Base-by-base conservation (phyloP, 306 rosid genomes). In the Vigna nakashimae region DNA sequence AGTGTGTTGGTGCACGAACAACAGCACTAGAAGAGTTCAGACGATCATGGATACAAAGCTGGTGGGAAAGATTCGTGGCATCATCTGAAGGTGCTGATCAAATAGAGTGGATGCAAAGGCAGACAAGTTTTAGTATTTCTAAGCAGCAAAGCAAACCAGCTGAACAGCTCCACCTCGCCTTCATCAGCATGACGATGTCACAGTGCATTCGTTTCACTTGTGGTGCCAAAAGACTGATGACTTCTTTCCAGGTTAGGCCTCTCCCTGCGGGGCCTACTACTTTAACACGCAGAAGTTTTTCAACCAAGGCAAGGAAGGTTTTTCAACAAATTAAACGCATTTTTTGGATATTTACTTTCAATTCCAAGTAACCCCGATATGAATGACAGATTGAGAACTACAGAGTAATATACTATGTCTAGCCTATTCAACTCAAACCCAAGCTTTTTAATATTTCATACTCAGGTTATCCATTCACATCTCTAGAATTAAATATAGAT, bases 351-450 rank as follows among this genome's bases (percentile, higher is more conserved):
- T 24, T n/a, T 24, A 57, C 57, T 28, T 57, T 16, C 20, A 57
- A 71, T 28, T 13, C 49, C 67, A 74, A 15, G 34, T 16, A 32
- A 65, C 1, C 22, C 77, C 52, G 32, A 75, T 20, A 20, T 55
- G 73, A 51, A 69, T 51, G 57, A 43, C 57, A 28, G 15, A 43
- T 60, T 60, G 20, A 60, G 2, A 55, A 79, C 52, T 26, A 57
- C 1, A 40, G 7, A 51, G 20, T 34, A 32, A 22, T 57, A 20
- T 60, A 68, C 42, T 4, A 34, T 34, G 57, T 18, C 50, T 45
- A 46, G 58, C 71, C 12, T 36, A 65, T 26, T 52, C 55, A 53
- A 43, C 32, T 77, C 80, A 58, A 67, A 83, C 57, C 36, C 81
- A 53, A 6, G 65, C 49, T 74, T 74, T 65, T 17, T 34, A 76